phyloP scores from a whole-genome alignment of 495 filamentous ascomycete species.

The Xylaria grammica region DNA sequence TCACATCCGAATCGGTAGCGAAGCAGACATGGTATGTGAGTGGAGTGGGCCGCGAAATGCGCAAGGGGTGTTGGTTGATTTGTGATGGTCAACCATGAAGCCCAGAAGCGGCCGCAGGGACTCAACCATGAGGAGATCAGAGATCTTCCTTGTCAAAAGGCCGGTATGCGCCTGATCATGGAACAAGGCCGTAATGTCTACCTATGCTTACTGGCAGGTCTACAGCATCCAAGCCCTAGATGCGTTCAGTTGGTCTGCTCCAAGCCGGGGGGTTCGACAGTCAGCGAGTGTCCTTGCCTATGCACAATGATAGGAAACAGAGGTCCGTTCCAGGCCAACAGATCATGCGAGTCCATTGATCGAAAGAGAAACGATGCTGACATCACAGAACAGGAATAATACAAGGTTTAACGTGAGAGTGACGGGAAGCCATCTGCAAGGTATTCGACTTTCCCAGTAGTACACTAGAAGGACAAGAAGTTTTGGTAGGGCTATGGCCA shows the following conservation, averaged over 20 bases:
- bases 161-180: conserved; percentile 7
- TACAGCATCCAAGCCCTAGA: background rate
- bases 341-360: background rate
- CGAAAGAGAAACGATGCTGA: background rate
- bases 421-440: background rate
- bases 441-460: background rate
- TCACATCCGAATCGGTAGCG: conserved; percentile 44
- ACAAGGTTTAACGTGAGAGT: background rate
- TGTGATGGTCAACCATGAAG: conserved; percentile 37
- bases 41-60: conserved; percentile 36
- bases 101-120: conserved; percentile 37
- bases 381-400: background rate
- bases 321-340: background rate
- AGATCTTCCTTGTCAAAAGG: conserved; percentile 39
- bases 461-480: background rate
- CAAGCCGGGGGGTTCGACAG: conserved; percentile 1
- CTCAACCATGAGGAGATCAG: conserved; percentile 38
- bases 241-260: background rate
- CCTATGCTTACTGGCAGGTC: background rate
- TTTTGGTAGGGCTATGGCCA: background rate
- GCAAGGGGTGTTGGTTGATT: conserved; percentile 41
- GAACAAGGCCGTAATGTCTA: conserved; percentile 7
- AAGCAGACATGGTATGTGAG: conserved; percentile 41
- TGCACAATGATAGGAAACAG: background rate
- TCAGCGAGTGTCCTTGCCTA: conserved; percentile 16